Conservation (phyloP, 1,139 yeast genomes). For the Nadsonia commutata region DNA sequence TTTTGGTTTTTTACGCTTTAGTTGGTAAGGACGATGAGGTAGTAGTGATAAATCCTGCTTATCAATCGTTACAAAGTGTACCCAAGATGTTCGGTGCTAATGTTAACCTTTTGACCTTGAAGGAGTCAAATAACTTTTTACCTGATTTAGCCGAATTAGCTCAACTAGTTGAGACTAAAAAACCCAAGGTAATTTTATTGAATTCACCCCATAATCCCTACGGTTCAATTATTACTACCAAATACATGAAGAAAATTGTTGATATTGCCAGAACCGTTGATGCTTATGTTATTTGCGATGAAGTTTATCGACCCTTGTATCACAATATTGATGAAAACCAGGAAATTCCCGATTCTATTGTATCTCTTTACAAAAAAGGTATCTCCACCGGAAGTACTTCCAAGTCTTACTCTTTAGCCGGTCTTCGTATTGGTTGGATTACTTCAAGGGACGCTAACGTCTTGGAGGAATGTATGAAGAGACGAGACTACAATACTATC, state of each 20-base stretch:
- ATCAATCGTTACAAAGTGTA: slow-evolving; percentile 38
- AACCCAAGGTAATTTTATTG: slow-evolving; percentile 33
- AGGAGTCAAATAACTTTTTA: slow-evolving; percentile 24
- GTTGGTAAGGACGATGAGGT: slow-evolving; percentile 36
- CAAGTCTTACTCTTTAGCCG: slow-evolving; percentile 43
- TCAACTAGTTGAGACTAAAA: slow-evolving; percentile 19
- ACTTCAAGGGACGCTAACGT: slow-evolving; percentile 25
- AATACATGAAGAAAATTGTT: slow-evolving; percentile 25
- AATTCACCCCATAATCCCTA: slow-evolving; percentile 46
- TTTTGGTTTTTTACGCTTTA: slow-evolving; percentile 33
- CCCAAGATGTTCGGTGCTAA: slow-evolving; percentile 35
- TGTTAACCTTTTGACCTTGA: slow-evolving; percentile 26
- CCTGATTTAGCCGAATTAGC: slow-evolving; percentile 26
- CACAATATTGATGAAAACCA: slow-evolving; percentile 23
- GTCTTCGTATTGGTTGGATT: slow-evolving; percentile 42
- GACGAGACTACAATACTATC: slow-evolving; percentile 41
- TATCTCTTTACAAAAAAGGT: slow-evolving; percentile 31
- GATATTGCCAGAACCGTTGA: slow-evolving; percentile 26
- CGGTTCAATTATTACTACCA: slow-evolving; percentile 32
- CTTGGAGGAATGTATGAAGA: slow-evolving; percentile 24
- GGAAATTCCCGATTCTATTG: slow-evolving; percentile 28
- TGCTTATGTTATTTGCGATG: slow-evolving; percentile 34
- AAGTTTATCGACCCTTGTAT: slow-evolving; percentile 42
- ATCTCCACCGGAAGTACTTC: slow-evolving; percentile 39
- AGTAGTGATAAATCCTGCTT: slow-evolving; percentile 36